phyloP scores from a whole-genome alignment of 208 protist species.

The Jaenimonas drosophilae region DNA sequence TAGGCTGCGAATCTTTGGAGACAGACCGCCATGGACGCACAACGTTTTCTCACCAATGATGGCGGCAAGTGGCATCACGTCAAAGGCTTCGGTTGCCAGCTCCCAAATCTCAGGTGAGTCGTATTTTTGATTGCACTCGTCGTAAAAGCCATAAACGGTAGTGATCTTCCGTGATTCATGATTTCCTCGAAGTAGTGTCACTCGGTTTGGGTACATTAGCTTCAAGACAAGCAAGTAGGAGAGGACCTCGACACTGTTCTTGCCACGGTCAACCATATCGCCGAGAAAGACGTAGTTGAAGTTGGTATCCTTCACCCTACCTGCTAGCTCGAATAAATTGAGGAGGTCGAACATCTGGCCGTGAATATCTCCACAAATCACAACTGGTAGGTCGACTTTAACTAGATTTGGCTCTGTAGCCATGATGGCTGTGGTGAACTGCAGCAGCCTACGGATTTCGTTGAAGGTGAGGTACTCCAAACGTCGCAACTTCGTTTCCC shows the following conservation, averaged over 20 bases:
- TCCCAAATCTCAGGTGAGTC: conserved; percentile 94
- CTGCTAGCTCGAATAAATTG: conserved; percentile 92
- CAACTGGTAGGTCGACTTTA: conserved; percentile 91
- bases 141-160: conserved; percentile 89
- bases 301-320: conserved; percentile 48
- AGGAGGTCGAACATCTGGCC: conserved; percentile 98
- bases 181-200: conserved; percentile 89
- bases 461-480: conserved; percentile 40
- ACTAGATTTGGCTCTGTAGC: conserved; percentile 94
- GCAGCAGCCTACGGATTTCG: conserved; percentile 67
- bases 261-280: conserved; percentile 94
- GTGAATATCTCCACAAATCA: conserved; percentile 99
- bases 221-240: conserved; percentile 90
- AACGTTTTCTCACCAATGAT: conserved; percentile 94
- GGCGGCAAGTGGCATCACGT: conserved; percentile 97
- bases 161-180: conserved; percentile 85
- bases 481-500: conserved; percentile 48
- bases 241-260: conserved; percentile 93
- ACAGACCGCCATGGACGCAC: conserved; percentile 98
- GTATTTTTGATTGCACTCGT: conserved; percentile 84
- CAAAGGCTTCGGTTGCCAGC: conserved; percentile 98
- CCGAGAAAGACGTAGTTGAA: conserved; percentile 92
- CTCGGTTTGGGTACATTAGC: conserved; percentile 71
- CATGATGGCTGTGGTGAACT: conserved; percentile 53
- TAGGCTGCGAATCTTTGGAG: conserved; percentile 88